These are phyloP conservation scores for Cerioporus squamosus DNA, from an alignment of 1,284 basidiomycete genomes.

Conservation along the genomic window DNA sequence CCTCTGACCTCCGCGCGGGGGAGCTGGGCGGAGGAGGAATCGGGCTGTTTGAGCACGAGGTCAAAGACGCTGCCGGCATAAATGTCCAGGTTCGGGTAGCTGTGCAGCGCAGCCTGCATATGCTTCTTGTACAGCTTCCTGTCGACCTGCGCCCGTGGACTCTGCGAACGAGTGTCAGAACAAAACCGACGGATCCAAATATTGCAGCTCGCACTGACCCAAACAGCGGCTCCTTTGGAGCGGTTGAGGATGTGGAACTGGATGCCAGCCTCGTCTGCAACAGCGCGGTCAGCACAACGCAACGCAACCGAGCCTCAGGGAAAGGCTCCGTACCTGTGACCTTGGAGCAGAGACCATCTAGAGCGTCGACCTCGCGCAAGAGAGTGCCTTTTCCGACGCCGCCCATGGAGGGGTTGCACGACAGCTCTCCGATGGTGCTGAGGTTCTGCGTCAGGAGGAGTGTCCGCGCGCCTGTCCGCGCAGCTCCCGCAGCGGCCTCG, in stretches of 20 bases:
- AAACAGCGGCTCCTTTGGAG: conserved; percentile 88
- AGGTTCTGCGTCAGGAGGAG: conserved; percentile 81
- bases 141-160: conserved; percentile 90
- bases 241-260: conserved; percentile 87
- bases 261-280: conserved; percentile 81
- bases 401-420: conserved; percentile 89
- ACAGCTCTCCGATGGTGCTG: conserved; percentile 85
- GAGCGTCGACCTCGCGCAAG: conserved; percentile 86
- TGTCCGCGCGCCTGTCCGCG: conserved; percentile 81
- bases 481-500: conserved; percentile 87
- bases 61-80: conserved; percentile 81
- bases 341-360: conserved; percentile 81
- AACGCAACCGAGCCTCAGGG: background rate
- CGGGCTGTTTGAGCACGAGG: conserved; percentile 64
- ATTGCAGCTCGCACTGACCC: conserved; percentile 54
- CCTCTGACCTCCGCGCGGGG: conserved; percentile 53
- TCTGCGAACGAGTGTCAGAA: conserved; percentile 48
- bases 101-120: conserved; percentile 74
- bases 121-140: conserved; percentile 79
- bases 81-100: conserved; percentile 73
- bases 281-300: background rate
- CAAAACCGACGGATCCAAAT: background rate
- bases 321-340: conserved; percentile 60
- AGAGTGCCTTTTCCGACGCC: conserved; percentile 91
- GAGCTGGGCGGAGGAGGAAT: conserved; percentile 25